Conservation (phyloP, 2,329 filamentous ascomycete genomes). For the Pseudocercospora cruenta region DNA sequence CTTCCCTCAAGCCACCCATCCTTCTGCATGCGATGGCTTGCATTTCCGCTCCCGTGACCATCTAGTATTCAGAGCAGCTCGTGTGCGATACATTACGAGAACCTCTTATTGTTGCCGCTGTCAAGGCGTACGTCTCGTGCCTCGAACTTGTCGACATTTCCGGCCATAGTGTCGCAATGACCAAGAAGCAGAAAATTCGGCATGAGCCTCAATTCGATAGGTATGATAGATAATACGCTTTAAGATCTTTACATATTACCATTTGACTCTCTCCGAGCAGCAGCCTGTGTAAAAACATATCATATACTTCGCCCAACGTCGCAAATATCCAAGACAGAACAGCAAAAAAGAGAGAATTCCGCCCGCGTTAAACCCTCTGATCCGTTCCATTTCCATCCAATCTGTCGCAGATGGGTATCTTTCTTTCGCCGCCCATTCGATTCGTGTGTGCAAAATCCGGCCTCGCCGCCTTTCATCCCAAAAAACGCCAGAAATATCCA, state of each 20-base stretch:
- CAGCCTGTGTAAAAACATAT: too few relatives aligned
- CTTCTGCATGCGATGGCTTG: neutral
- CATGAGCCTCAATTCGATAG: neutral
- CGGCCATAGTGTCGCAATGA: too few relatives aligned
- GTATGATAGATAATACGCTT: neutral
- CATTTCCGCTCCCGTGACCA: too few relatives aligned
- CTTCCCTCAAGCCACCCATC: neutral
- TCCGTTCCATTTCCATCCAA: neutral
- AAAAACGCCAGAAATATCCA: neutral
- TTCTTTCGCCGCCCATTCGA: neutral
- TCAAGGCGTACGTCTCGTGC: too few relatives aligned
- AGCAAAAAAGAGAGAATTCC: neutral
- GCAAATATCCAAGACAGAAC: neutral
- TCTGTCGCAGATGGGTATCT: neutral
- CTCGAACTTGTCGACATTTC: too few relatives aligned
- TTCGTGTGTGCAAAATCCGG: neutral
- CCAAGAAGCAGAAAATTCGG: too few relatives aligned
- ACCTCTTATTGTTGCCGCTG: too few relatives aligned
- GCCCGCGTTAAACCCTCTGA: neutral
- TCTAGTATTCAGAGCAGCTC: too few relatives aligned
- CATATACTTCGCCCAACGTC: neutral
- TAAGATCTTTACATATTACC: conserved; percentile 1
- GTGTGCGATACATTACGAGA: too few relatives aligned
- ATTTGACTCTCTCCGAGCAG: too few relatives aligned
- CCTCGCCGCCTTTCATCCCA: neutral